Conservation (phyloP, 140 eudicot species). For the Oenanthe javanica region DNA sequence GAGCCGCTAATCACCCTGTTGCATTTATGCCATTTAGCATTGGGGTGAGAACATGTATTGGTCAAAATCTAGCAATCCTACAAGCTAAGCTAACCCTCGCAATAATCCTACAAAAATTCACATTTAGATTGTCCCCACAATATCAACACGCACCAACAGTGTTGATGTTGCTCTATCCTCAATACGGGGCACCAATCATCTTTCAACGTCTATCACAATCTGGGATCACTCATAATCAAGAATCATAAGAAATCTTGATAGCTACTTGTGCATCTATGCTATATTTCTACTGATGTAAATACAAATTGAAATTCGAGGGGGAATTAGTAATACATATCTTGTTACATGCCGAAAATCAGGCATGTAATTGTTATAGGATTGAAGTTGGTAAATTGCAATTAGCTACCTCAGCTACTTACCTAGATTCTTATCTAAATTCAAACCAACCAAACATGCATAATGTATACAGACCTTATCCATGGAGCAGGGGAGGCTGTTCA, state of each 20-base stretch:
- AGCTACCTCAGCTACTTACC: neutral
- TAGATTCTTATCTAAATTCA: neutral
- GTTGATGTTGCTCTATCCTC: conserved; percentile 44
- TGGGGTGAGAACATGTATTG: conserved; percentile 46
- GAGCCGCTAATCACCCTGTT: conserved; percentile 46
- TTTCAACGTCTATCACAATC: conserved; percentile 30
- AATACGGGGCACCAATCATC: conserved; percentile 45
- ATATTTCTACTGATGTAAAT: neutral
- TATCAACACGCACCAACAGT: conserved; percentile 51
- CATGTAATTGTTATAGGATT: neutral
- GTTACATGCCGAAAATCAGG: neutral
- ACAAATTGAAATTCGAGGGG: neutral
- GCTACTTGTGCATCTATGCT: neutral
- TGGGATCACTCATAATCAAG: conserved; percentile 18
- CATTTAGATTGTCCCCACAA: conserved; percentile 37
- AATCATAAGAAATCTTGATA: neutral
- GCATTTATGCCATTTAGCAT: conserved; percentile 56
- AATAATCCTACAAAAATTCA: conserved; percentile 41
- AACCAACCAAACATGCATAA: neutral
- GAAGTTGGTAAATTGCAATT: neutral
- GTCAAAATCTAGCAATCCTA: conserved; percentile 45
- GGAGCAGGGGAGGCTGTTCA: neutral
- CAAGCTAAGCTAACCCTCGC: conserved; percentile 44
- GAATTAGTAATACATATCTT: neutral
- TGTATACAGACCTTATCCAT: neutral